A percentile compares a stretch with the other conserved stretches of the same genome.
phyloP scores from a whole-genome alignment of 495 filamentous ascomycete genomes.

The Xylaria intraflava region DNA sequence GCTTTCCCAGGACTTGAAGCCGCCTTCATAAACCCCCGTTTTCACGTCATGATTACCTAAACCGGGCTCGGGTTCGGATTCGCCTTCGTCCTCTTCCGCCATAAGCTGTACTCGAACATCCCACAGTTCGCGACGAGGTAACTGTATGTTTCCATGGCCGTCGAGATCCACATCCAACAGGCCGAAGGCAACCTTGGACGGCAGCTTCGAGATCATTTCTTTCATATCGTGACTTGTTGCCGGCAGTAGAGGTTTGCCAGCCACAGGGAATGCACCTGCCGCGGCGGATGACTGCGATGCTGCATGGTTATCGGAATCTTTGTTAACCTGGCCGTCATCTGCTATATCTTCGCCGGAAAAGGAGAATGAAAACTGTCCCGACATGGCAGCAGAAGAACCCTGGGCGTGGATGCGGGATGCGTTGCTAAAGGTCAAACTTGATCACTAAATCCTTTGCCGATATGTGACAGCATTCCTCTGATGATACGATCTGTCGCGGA shows the following conservation, averaged over 20 bases:
- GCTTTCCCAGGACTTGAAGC: constrained; percentile 99
- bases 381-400: constrained; percentile 10
- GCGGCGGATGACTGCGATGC: constrained; percentile 19
- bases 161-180: constrained; percentile 50
- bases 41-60: constrained; percentile 79
- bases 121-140: constrained; percentile 85
- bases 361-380: constrained; percentile 62
- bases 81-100: constrained; percentile 54
- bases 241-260: constrained; percentile 42
- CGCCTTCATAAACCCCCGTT: constrained; percentile 89
- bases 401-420: neutral
- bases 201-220: constrained; percentile 60
- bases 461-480: too few species aligned
- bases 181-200: constrained; percentile 72
- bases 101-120: constrained; percentile 91
- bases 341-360: constrained; percentile 85
- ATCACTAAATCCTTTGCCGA: neutral
- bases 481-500: too few species aligned
- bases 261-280: constrained; percentile 43
- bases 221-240: constrained; percentile 37
- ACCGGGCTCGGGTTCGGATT: constrained; percentile 40
- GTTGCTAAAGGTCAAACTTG: neutral
- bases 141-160: constrained; percentile 40
- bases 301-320: constrained; percentile 26
- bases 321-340: constrained; percentile 37